A percentile compares a stretch with the other conserved stretches of the same genome.
These are phyloP conservation scores for Colletotrichum coccodes DNA, from an alignment of 2,329 filamentous ascomycete species.

Conservation along the genomic window DNA sequence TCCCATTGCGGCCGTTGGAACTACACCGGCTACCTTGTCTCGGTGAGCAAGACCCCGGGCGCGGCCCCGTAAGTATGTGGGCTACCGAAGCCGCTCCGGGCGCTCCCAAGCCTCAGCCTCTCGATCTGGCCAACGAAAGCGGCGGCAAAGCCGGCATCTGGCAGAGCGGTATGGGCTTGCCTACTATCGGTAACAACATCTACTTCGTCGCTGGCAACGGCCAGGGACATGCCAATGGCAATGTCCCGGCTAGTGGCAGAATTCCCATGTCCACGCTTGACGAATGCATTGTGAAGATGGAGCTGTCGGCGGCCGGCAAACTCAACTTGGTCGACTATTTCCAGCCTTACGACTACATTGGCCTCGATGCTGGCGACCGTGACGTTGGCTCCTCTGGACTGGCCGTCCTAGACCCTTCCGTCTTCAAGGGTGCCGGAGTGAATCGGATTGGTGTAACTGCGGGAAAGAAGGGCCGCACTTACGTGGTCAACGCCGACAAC, in stretches of 20 bases:
- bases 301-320: constrained; percentile 36
- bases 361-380: constrained; percentile 49
- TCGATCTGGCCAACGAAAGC: constrained; percentile 19
- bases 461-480: constrained; percentile 52
- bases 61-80: constrained; percentile 42
- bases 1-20: constrained; percentile 60
- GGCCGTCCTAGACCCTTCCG: constrained; percentile 43
- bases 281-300: constrained; percentile 44
- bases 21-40: constrained; percentile 46
- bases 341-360: constrained; percentile 51
- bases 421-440: constrained; percentile 47
- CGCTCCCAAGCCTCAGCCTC: constrained; percentile 38
- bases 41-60: constrained; percentile 42
- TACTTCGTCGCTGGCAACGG: constrained; percentile 42
- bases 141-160: constrained; percentile 49
- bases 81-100: constrained; percentile 46
- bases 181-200: constrained; percentile 41
- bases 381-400: constrained; percentile 50
- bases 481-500: constrained; percentile 51
- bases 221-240: constrained; percentile 45
- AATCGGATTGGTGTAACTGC: constrained; percentile 47
- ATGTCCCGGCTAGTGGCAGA: constrained; percentile 45
- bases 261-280: constrained; percentile 44
- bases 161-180: constrained; percentile 47
- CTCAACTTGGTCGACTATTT: constrained; percentile 48